Conservation (phyloP, 306 rosid genomes). For the Castanea sativa region DNA sequence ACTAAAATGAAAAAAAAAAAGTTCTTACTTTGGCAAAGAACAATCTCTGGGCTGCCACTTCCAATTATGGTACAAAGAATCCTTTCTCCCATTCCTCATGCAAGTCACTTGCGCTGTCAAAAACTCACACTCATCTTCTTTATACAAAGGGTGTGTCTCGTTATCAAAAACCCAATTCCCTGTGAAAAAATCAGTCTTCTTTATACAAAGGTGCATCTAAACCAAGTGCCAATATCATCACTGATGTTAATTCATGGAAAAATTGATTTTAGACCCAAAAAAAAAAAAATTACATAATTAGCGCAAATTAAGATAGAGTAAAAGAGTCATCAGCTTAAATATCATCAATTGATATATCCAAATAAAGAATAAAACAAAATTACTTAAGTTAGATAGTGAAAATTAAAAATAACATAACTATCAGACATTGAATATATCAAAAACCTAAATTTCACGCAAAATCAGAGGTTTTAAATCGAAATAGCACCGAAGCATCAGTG, state of each 20-base stretch:
- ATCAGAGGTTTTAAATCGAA: not conserved
- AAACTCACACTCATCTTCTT: slow-evolving; percentile 84
- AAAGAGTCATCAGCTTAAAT: not conserved
- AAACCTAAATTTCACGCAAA: not conserved
- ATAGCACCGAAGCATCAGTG: not conserved
- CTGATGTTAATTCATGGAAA: not conserved
- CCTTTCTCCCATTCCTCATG: slow-evolving; percentile 82
- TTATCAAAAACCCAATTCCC: slow-evolving; percentile 91
- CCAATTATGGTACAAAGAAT: slow-evolving; percentile 85
- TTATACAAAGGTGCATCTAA: not conserved
- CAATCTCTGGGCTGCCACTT: slow-evolving; percentile 94
- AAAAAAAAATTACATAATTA: not conserved
- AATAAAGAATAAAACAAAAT: not conserved
- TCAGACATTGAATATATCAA: not conserved
- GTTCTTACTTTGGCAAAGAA: slow-evolving; percentile 72
- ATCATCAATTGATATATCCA: slow-evolving; percentile 1
- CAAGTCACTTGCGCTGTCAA: slow-evolving; percentile 87
- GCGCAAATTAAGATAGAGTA: not conserved
- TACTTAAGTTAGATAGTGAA: not conserved
- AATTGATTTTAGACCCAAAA: not conserved
- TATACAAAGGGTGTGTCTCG: slow-evolving; percentile 68
- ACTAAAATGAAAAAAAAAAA: not conserved
- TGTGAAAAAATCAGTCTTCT: slow-evolving; percentile 75
- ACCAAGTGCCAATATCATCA: not conserved
- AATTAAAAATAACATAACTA: not conserved